Evolutionary conservation across 2,329 filamentous ascomycete genomes (phyloP).

Genomic region (Phialophora macrospora): DNA sequence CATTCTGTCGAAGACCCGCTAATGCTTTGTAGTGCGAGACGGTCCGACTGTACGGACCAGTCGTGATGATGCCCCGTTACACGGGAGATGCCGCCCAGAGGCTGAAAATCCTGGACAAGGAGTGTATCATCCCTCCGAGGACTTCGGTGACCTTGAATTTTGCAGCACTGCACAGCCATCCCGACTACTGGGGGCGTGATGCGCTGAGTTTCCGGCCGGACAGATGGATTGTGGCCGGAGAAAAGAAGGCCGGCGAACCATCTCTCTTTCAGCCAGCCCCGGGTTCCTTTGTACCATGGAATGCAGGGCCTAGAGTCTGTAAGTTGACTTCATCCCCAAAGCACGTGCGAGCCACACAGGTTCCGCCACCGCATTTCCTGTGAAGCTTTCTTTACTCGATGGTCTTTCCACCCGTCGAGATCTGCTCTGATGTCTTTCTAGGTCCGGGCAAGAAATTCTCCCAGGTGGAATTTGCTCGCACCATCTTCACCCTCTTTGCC

Average conservation of each 20-base stretch:
- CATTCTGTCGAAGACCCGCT: not conserved
- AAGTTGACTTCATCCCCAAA: not conserved
- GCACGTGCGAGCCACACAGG: not conserved
- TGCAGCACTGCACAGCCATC: conserved; percentile 42
- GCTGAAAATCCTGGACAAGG: conserved; percentile 30
- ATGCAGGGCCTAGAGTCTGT: conserved; percentile 38
- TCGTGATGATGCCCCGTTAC: conserved; percentile 35
- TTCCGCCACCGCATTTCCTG: not conserved
- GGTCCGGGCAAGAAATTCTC: conserved; percentile 46
- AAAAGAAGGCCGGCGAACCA: conserved; percentile 56
- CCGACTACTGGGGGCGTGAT: conserved; percentile 40
- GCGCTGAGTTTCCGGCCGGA: conserved; percentile 42
- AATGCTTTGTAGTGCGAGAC: conserved; percentile 38
- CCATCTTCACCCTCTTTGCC: conserved; percentile 38
- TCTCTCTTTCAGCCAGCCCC: conserved; percentile 37
- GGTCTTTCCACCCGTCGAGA: not conserved
- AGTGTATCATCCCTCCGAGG: conserved; percentile 35
- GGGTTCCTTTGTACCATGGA: conserved; percentile 43
- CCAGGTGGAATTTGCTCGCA: conserved; percentile 47
- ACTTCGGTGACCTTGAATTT: conserved; percentile 39
- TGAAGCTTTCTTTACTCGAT: not conserved
- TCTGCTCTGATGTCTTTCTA: not conserved
- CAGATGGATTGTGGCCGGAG: conserved; percentile 49
- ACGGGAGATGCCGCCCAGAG: conserved; percentile 26
- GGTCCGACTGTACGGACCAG: conserved; percentile 39